Evolutionary conservation across 257 asterid species (phyloP).

Genomic region (Capsicum chinense): DNA sequence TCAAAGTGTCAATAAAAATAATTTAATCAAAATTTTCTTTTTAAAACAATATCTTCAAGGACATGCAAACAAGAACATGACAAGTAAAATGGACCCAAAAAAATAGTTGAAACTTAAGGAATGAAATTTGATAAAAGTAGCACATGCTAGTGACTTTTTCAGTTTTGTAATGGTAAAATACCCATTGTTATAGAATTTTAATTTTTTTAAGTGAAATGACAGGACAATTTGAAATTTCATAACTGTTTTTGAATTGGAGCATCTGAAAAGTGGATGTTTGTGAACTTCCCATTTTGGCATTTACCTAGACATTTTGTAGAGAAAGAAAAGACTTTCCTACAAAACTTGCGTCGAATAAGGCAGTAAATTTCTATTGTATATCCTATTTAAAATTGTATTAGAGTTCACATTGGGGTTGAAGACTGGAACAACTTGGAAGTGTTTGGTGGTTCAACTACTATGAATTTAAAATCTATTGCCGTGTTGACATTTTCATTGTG

Average conservation of each 20-base stretch:
- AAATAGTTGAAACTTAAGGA: too few species aligned
- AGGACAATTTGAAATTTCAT: not conserved
- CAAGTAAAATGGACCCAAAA: too few species aligned
- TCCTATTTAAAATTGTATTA: not conserved
- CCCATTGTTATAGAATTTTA: too few species aligned
- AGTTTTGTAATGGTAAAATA: not conserved
- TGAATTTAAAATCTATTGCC: constrained; percentile 29
- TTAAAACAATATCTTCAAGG: too few species aligned
- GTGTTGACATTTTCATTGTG: constrained; percentile 22
- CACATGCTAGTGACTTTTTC: not conserved
- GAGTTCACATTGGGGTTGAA: not conserved
- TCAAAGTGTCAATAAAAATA: too few species aligned
- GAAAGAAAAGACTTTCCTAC: not conserved
- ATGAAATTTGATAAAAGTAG: not conserved
- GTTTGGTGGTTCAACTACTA: not conserved
- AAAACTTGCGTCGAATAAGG: not conserved
- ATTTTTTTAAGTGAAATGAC: not conserved
- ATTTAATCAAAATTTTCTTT: too few species aligned
- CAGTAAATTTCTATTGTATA: not conserved
- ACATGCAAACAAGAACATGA: too few species aligned
- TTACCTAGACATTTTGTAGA: not conserved
- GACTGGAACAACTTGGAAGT: constrained; percentile 1
- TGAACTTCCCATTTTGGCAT: not conserved
- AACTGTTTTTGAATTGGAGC: not conserved
- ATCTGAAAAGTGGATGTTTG: not conserved